phyloP scores from a whole-genome alignment of 768 basidiomycete species.

The Boletellus sp. region DNA sequence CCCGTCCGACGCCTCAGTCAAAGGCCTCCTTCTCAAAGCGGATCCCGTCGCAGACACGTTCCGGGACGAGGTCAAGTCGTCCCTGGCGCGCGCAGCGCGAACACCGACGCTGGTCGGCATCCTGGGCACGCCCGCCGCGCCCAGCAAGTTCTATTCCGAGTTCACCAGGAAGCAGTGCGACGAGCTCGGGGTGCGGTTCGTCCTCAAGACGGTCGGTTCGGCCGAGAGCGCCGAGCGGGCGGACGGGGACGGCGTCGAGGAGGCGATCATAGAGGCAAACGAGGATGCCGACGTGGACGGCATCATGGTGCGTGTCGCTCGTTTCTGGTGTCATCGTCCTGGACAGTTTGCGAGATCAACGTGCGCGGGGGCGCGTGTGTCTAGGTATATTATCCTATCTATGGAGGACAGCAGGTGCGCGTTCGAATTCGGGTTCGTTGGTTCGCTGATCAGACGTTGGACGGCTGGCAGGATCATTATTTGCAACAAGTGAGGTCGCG shows the following conservation, averaged over 20 bases:
- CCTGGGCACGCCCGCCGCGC: slow-evolving; percentile 76
- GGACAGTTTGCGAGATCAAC: too few relatives aligned
- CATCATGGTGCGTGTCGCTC: slow-evolving; percentile 72
- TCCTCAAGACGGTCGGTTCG: slow-evolving; percentile 60
- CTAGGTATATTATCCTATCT: slow-evolving; percentile 95
- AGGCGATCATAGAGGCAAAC: slow-evolving; percentile 94
- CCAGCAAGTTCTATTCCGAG: slow-evolving; percentile 80
- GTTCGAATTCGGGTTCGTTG: background rate
- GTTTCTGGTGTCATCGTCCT: background rate
- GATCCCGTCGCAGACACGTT: slow-evolving; percentile 72
- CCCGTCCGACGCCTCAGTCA: slow-evolving; percentile 37
- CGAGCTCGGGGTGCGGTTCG: slow-evolving; percentile 82
- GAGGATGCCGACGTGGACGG: slow-evolving; percentile 82
- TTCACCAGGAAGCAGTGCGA: slow-evolving; percentile 92
- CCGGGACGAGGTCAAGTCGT: slow-evolving; percentile 60
- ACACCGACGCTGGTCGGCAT: slow-evolving; percentile 86
- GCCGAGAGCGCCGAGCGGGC: slow-evolving; percentile 40
- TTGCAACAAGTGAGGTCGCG: slow-evolving; percentile 71
- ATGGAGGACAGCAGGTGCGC: slow-evolving; percentile 82
- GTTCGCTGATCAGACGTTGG: slow-evolving; percentile 2
- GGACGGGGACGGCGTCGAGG: slow-evolving; percentile 90
- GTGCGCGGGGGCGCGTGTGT: too few relatives aligned
- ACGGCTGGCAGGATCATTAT: slow-evolving; percentile 74
- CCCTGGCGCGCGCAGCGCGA: slow-evolving; percentile 35
- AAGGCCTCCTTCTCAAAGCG: slow-evolving; percentile 76